Evolutionary conservation across 1,284 basidiomycete genomes (phyloP), one percentile per base, ranked within the genome.

Genomic region (Pascua guehoae): DNA sequence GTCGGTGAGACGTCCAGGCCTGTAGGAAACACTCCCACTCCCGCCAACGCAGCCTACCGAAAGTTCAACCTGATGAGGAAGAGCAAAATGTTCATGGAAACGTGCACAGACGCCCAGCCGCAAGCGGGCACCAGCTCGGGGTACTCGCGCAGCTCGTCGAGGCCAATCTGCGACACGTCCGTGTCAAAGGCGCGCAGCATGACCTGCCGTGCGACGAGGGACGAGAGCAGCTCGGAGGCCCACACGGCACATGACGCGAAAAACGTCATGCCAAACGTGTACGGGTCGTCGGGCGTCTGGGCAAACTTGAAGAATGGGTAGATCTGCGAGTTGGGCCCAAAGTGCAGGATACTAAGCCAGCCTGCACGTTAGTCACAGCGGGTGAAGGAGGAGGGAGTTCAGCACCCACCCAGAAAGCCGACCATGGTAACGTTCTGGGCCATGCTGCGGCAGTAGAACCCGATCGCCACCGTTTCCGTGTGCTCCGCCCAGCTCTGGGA

Each of bases 281-380:
- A 84, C 4, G 81, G 81, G 62, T 83, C 81, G 51, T 77, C 76
- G n/a, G 71, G 67, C 0, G 68, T 75, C 54, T 66, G 78, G 56
- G 64, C 73, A 65, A 83, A 82, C 15, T 77, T 70, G 69, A 84
- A 84, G 73, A 83, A 83, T 2, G 82, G 82, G 66, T 83, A 84
- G 47, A 83, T 76, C 15, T 77, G 75, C 10, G 69, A 65, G 62
- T 84, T 84, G 1, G 79, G 76, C 0, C 82, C 82, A 61, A 81
- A 82, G 63, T 83, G 82, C 1, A 83, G 69, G 52, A 81, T 80
- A 10, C 71, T 73, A 17, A 79, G 64, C 77, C 77, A 77, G 10
- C 75, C 74, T 75, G 51, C 7, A 1, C n/a, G 53, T 46, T 37
- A 52, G 53, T 37, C 40, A 42, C 12, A 41, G 40, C 12, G 9